phyloP scores from a whole-genome alignment of 805 yeast species.

The Ogataea angusta region DNA sequence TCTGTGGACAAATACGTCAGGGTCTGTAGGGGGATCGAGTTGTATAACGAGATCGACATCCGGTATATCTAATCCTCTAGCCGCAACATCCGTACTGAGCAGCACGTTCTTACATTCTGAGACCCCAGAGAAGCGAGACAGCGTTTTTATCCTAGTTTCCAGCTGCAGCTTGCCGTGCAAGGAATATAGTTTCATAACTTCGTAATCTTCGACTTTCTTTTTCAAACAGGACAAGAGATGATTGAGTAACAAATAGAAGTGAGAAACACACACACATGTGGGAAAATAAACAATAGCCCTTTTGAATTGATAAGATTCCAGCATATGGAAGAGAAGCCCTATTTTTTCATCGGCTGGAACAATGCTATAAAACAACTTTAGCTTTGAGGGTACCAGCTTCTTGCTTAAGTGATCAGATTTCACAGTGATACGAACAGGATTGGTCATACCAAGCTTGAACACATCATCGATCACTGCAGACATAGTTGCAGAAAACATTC shows the following conservation, averaged over 20 bases:
- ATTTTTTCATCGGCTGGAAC: conserved; percentile 61
- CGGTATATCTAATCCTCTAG: conserved; percentile 93
- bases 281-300: conserved; percentile 92
- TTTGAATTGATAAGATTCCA: conserved; percentile 54
- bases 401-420: conserved; percentile 41
- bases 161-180: conserved; percentile 91
- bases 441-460: conserved; percentile 85
- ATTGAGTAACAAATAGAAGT: conserved; percentile 60
- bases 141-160: conserved; percentile 69
- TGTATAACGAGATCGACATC: conserved; percentile 94
- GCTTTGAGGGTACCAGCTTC: conserved; percentile 52
- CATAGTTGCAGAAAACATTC: conserved; percentile 91
- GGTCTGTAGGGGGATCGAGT: conserved; percentile 90
- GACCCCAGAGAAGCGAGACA: conserved; percentile 55
- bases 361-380: conserved; percentile 59
- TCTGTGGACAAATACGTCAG: conserved; percentile 87
- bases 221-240: conserved; percentile 31
- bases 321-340: conserved; percentile 50
- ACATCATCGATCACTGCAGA: conserved; percentile 75
- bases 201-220: conserved; percentile 10
- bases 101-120: conserved; percentile 52
- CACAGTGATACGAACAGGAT: conserved; percentile 86
- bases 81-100: conserved; percentile 97
- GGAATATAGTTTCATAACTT: conserved; percentile 49
- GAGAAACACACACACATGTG: conserved; percentile 80